A percentile compares a stretch with the other conserved stretches of the same genome.
Conservation (phyloP, 2,329 filamentous ascomycete genomes). For the Aspergillus awamori region DNA sequence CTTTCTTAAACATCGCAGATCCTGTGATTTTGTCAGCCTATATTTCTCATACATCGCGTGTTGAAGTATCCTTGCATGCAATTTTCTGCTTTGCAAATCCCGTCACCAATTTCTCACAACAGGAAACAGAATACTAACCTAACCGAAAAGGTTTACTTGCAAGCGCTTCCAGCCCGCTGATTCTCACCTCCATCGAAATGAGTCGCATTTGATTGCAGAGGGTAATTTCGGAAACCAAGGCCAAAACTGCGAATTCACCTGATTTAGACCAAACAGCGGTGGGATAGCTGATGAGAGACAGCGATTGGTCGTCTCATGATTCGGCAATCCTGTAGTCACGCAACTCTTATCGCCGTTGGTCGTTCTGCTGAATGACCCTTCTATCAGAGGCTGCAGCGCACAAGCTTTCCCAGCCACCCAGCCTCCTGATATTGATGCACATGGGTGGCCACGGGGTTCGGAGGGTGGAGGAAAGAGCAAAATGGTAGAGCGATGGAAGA, state of each 20-base stretch:
- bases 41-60: conserved; percentile 9
- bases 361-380: conserved; percentile 8
- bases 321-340: conserved; percentile 18
- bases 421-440: conserved; percentile 23
- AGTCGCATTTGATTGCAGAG: not conserved
- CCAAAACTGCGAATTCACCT: not conserved
- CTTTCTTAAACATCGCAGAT: conserved; percentile 20
- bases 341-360: conserved; percentile 11
- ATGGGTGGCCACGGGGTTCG: not conserved
- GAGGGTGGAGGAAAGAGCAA: not conserved
- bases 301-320: conserved; percentile 9
- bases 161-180: not conserved
- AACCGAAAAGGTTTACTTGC: not conserved
- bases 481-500: not conserved
- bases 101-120: conserved; percentile 7
- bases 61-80: conserved; percentile 10
- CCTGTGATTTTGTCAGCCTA: conserved; percentile 26
- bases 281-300: not conserved
- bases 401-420: conserved; percentile 30
- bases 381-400: conserved; percentile 10
- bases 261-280: not conserved
- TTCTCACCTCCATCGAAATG: conserved; percentile 2
- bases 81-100: not conserved
- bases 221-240: not conserved
- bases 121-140: conserved; percentile 3